phyloP scores from a whole-genome alignment of 192 early-diverging fungal genomes.

The Backusella australiensis region DNA sequence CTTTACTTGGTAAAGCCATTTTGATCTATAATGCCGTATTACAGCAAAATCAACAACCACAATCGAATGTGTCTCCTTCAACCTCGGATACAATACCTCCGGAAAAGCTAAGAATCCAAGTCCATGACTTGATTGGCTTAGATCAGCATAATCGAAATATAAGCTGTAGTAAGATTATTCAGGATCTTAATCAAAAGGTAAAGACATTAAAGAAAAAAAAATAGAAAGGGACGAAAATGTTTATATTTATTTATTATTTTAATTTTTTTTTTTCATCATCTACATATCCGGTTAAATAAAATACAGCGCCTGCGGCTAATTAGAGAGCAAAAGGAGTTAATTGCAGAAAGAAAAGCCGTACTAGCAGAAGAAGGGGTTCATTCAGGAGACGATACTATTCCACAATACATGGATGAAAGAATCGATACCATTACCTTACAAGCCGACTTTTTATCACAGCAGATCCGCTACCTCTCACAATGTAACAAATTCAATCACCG shows the following conservation, averaged over 20 bases:
- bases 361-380: neutral
- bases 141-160: neutral
- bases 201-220: neutral
- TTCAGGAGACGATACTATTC: neutral
- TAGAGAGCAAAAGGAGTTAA: conserved; percentile 18
- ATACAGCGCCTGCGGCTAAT: conserved; percentile 6
- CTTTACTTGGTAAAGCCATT: neutral
- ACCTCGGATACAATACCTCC: neutral
- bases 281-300: neutral
- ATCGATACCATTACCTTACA: conserved; percentile 22
- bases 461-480: conserved; percentile 1
- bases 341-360: conserved; percentile 18
- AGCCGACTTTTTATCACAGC: conserved; percentile 7
- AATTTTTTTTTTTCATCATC: neutral
- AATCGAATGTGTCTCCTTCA: neutral
- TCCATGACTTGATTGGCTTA: neutral
- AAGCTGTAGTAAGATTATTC: neutral
- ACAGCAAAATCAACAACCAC: neutral
- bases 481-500: neutral
- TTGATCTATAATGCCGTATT: neutral
- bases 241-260: neutral
- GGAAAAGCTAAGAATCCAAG: neutral
- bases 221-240: neutral
- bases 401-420: conserved; percentile 33
- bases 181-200: conserved; percentile 5